Evolutionary conservation across 495 filamentous ascomycete genomes (phyloP).

Genomic region (Penicillium macrosclerotiorum): DNA sequence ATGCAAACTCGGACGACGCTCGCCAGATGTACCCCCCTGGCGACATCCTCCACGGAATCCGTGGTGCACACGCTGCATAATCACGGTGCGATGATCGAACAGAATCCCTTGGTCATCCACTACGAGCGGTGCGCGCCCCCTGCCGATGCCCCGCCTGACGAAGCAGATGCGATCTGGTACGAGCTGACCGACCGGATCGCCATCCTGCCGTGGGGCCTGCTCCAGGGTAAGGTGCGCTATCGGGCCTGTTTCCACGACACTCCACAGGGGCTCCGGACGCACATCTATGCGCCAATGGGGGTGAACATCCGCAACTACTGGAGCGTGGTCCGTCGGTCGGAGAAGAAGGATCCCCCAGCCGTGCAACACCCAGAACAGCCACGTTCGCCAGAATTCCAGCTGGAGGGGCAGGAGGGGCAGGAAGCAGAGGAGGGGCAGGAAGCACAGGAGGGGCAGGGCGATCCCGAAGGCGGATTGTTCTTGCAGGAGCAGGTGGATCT

Average conservation of each 20-base stretch:
- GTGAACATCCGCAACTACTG: constrained; percentile 67
- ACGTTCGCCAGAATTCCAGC: too few relatives aligned
- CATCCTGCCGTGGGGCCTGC: constrained; percentile 62
- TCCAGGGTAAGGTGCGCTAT: constrained; percentile 61
- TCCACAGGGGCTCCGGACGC: constrained; percentile 65
- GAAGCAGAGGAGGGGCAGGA: not conserved
- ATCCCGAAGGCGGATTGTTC: not conserved
- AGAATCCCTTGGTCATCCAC: constrained; percentile 72
- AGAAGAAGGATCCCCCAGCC: too few relatives aligned
- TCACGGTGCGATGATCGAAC: constrained; percentile 69
- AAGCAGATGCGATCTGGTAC: constrained; percentile 63
- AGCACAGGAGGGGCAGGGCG: not conserved
- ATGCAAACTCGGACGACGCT: constrained; percentile 48
- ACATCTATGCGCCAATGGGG: constrained; percentile 64
- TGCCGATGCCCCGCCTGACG: constrained; percentile 54
- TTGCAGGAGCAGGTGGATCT: constrained; percentile 9
- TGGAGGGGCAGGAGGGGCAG: too few relatives aligned
- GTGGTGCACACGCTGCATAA: constrained; percentile 64
- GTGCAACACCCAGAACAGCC: too few relatives aligned
- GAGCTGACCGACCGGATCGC: constrained; percentile 54
- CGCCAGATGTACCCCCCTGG: constrained; percentile 67
- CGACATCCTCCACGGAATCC: constrained; percentile 53
- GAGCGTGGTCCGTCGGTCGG: constrained; percentile 41
- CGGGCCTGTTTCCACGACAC: constrained; percentile 68
- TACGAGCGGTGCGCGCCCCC: constrained; percentile 61